Percentiles rank a stretch among this genome's conserved stretches.
Evolutionary conservation across 371 early-diverging fungal genomes (phyloP).

Genomic region (Lichtheimia corymbifera): DNA sequence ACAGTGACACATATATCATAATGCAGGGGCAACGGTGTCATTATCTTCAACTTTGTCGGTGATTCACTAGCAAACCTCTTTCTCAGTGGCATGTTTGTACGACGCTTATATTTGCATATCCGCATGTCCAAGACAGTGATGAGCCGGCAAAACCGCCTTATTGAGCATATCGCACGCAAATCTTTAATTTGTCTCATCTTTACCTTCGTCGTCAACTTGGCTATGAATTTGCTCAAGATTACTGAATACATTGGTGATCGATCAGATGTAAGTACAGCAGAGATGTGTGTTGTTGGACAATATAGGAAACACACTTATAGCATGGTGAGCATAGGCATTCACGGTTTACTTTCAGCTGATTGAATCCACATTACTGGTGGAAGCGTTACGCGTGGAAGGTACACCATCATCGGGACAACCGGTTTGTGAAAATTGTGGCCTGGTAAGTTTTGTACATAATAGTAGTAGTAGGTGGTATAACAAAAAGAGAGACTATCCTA

Average conservation of each 20-base stretch:
- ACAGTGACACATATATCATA: neutral
- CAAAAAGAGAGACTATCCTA: no score
- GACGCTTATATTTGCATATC: constrained; percentile 46
- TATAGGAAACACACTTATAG: neutral
- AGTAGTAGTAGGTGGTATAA: no score
- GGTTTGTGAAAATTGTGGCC: constrained; percentile 45
- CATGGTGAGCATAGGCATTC: constrained; percentile 25
- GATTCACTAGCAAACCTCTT: constrained; percentile 43
- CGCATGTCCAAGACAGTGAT: constrained; percentile 27
- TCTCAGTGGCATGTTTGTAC: constrained; percentile 52
- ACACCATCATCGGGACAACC: constrained; percentile 15
- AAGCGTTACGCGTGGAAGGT: constrained; percentile 43
- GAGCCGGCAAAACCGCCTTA: constrained; percentile 35
- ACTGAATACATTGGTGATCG: constrained; percentile 38
- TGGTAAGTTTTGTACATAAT: constrained; percentile 23
- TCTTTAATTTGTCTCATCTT: constrained; percentile 39
- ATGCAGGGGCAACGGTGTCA: constrained; percentile 43
- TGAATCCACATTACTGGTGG: constrained; percentile 45
- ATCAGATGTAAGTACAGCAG: constrained; percentile 35
- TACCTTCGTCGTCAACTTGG: constrained; percentile 38
- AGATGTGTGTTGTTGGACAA: neutral
- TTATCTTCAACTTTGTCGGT: constrained; percentile 44
- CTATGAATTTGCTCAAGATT: constrained; percentile 45
- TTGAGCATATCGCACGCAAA: constrained; percentile 50
- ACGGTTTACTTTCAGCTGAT: constrained; percentile 44